Evolutionary conservation across 805 yeast genomes (phyloP).

Genomic region (Nakazawaea pomicola): DNA sequence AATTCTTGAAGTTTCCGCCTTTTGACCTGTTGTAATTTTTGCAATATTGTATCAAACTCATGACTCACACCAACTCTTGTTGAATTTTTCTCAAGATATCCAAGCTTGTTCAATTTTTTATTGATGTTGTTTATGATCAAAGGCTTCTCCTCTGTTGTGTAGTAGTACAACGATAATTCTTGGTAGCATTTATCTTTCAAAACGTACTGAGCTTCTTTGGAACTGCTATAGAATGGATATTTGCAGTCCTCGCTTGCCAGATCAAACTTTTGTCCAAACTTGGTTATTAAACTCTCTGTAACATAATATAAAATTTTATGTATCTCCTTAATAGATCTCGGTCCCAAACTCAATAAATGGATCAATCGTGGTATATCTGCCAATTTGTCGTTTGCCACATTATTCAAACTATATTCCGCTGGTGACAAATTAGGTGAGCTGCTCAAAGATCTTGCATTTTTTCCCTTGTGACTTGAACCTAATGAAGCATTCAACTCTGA

Average conservation of each 20-base stretch:
- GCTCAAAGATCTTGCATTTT: conserved; percentile 4
- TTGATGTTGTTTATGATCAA: not conserved
- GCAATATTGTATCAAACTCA: not conserved
- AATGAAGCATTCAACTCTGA: not conserved
- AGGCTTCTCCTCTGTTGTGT: not conserved
- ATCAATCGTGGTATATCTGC: conserved; percentile 28
- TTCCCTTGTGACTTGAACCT: not conserved
- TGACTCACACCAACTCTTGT: not conserved
- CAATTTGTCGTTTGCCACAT: not conserved
- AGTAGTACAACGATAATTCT: conserved; percentile 11
- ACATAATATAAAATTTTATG: conserved; percentile 6
- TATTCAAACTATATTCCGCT: not conserved
- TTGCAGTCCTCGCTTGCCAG: conserved; percentile 18
- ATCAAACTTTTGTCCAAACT: conserved; percentile 25
- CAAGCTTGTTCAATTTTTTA: not conserved
- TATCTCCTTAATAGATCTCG: conserved; percentile 30
- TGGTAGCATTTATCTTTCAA: conserved; percentile 32
- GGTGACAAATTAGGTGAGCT: conserved; percentile 6
- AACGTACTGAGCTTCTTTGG: conserved; percentile 26
- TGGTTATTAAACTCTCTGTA: conserved; percentile 20
- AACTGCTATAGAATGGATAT: conserved; percentile 22
- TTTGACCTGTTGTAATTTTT: not conserved
- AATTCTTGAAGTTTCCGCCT: not conserved
- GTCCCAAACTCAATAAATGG: conserved; percentile 45
- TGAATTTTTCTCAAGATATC: not conserved